Evolutionary conservation across 495 filamentous ascomycete species (phyloP).

Genomic region (Polyplosphaeria fusca): DNA sequence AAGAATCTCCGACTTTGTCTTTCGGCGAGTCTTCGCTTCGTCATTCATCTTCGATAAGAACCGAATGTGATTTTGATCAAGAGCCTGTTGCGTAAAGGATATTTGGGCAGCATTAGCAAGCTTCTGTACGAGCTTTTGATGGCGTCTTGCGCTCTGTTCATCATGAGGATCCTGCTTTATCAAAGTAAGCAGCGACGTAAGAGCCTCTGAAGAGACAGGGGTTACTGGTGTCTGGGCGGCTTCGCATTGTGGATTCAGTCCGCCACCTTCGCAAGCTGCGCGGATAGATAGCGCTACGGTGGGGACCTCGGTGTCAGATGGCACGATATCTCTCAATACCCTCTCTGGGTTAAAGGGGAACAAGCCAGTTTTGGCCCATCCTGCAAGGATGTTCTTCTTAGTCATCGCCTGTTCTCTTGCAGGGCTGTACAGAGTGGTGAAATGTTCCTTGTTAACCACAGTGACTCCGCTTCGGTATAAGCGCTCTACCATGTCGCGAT

Average conservation of each 20-base stretch:
- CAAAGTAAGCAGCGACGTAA: slow-evolving; percentile 5
- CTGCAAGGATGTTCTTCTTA: slow-evolving; percentile 10
- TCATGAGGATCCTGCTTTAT: slow-evolving; percentile 8
- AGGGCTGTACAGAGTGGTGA: slow-evolving; percentile 22
- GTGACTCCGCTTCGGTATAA: not conserved
- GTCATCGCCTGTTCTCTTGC: slow-evolving; percentile 15
- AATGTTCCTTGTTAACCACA: slow-evolving; percentile 13
- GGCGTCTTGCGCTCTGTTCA: not conserved
- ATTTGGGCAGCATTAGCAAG: slow-evolving; percentile 9
- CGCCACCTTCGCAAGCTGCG: not conserved
- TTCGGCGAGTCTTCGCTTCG: slow-evolving; percentile 12
- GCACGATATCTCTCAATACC: slow-evolving; percentile 10
- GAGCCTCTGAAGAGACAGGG: not conserved
- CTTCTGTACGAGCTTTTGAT: slow-evolving; percentile 8
- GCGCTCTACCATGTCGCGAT: not conserved
- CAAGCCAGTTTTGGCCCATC: slow-evolving; percentile 7
- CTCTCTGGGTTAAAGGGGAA: slow-evolving; percentile 22
- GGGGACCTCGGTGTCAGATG: slow-evolving; percentile 13
- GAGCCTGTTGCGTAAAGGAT: slow-evolving; percentile 6
- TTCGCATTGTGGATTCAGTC: not conserved
- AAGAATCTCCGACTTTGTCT: slow-evolving; percentile 6
- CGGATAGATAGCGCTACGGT: not conserved
- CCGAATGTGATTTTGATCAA: slow-evolving; percentile 5
- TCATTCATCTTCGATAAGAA: slow-evolving; percentile 4
- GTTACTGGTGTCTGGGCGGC: slow-evolving; percentile 19